These are phyloP conservation scores for rapeseed (Brassica napus) DNA, from an alignment of 345 rosid genomes.

Conservation along the genomic window DNA sequence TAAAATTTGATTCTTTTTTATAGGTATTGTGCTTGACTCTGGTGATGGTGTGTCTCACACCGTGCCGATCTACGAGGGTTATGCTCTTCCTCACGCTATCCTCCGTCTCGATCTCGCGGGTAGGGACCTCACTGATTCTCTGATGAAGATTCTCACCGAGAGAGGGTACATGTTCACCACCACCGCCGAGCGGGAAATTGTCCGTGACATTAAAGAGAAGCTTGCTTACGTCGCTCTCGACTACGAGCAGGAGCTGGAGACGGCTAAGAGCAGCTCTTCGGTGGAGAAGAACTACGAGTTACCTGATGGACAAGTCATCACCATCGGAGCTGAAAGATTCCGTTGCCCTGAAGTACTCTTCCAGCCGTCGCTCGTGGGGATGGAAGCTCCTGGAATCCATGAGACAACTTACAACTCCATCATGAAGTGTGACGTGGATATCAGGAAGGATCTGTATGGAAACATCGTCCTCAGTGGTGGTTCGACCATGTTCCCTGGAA, in stretches of 20 bases:
- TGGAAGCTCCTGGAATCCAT: slow-evolving; percentile 54
- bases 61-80: slow-evolving; percentile 66
- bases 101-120: slow-evolving; percentile 69
- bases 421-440: slow-evolving; percentile 46
- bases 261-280: slow-evolving; percentile 44
- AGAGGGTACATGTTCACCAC: slow-evolving; percentile 53
- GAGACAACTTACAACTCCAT: slow-evolving; percentile 50
- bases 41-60: slow-evolving; percentile 67
- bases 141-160: slow-evolving; percentile 62
- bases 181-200: slow-evolving; percentile 51
- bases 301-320: slow-evolving; percentile 57
- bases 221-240: slow-evolving; percentile 51
- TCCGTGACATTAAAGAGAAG: slow-evolving; percentile 53
- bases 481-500: slow-evolving; percentile 50
- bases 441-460: slow-evolving; percentile 53
- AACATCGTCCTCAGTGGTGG: slow-evolving; percentile 59
- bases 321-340: slow-evolving; percentile 51
- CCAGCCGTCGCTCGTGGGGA: slow-evolving; percentile 48
- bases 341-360: slow-evolving; percentile 53
- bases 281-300: slow-evolving; percentile 52
- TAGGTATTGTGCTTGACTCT: slow-evolving; percentile 66
- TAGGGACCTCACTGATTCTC: slow-evolving; percentile 59
- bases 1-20: neutral
- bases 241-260: slow-evolving; percentile 47
- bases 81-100: slow-evolving; percentile 70